Evolutionary conservation across 2,329 filamentous ascomycete species (phyloP).

Genomic region (Sclerotinia glacialis): DNA sequence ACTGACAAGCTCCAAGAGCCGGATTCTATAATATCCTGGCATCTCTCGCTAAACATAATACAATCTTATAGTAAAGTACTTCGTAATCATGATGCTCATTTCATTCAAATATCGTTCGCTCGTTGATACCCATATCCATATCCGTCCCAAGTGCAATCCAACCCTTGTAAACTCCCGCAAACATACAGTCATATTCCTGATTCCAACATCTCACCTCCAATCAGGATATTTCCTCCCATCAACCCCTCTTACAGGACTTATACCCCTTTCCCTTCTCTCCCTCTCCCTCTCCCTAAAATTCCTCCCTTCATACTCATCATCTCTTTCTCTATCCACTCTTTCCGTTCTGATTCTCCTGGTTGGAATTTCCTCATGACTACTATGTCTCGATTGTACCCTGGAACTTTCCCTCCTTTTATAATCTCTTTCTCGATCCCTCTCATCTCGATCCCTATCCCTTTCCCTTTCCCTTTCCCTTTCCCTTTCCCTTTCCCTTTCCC

Average conservation of each 20-base stretch:
- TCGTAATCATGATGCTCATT: no score
- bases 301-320: slow-evolving; percentile 20
- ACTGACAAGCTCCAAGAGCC: no score
- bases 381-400: slow-evolving; percentile 12
- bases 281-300: slow-evolving; percentile 27
- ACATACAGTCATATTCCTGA: not conserved
- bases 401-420: slow-evolving; percentile 14
- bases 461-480: slow-evolving; percentile 23
- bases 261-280: slow-evolving; percentile 28
- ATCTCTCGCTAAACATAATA: no score
- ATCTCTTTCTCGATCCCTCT: slow-evolving; percentile 21
- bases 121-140: not conserved
- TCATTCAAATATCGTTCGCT: not conserved
- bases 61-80: no score
- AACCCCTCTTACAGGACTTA: slow-evolving; percentile 34
- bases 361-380: slow-evolving; percentile 19
- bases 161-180: not conserved
- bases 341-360: slow-evolving; percentile 21
- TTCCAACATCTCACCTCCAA: not conserved
- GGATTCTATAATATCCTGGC: no score
- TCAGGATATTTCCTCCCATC: slow-evolving; percentile 37
- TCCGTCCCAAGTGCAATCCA: not conserved
- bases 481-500: slow-evolving; percentile 4
- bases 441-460: slow-evolving; percentile 25
- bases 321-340: slow-evolving; percentile 26